Percentiles rank a stretch among this genome's conserved stretches.
Conservation (phyloP, 305 asterid genomes). For the Solanum hybrid region DNA sequence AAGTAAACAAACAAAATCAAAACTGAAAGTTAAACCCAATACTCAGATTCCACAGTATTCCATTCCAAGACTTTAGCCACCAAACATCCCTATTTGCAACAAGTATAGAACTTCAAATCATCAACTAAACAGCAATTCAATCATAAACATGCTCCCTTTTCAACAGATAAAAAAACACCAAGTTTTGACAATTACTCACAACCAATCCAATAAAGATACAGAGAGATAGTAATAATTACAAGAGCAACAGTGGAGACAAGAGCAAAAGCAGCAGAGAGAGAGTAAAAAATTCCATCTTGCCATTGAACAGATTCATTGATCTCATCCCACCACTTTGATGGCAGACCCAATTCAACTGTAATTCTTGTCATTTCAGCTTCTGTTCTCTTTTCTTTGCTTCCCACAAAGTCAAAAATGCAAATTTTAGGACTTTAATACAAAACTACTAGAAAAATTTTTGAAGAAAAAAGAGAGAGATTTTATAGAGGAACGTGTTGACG, state of each 20-base stretch:
- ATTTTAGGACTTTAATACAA: not conserved
- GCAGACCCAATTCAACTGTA: conserved; percentile 18
- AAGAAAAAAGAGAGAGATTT: not conserved
- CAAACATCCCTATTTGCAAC: not conserved
- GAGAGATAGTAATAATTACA: conserved; percentile 19
- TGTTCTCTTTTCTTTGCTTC: not conserved
- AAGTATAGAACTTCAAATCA: not conserved
- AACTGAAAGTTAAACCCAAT: not conserved
- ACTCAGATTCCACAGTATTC: not conserved
- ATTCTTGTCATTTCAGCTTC: conserved; percentile 40
- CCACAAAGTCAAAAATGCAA: not conserved
- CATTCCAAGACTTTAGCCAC: not conserved
- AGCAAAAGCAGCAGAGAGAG: conserved; percentile 68
- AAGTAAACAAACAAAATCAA: not conserved
- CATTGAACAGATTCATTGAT: conserved; percentile 69
- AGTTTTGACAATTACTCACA: not conserved
- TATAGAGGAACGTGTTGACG: not conserved
- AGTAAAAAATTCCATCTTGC: conserved; percentile 88
- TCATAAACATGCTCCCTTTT: not conserved
- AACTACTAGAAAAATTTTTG: not conserved
- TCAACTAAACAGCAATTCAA: not conserved
- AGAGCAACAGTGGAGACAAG: conserved; percentile 77
- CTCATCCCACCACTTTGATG: conserved; percentile 72
- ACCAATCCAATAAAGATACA: not conserved
- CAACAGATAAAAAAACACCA: not conserved